A percentile compares a stretch with the other conserved stretches of the same genome.
Conservation (phyloP, 2,329 filamentous ascomycete genomes). For the Beauveria pseudobassiana region DNA sequence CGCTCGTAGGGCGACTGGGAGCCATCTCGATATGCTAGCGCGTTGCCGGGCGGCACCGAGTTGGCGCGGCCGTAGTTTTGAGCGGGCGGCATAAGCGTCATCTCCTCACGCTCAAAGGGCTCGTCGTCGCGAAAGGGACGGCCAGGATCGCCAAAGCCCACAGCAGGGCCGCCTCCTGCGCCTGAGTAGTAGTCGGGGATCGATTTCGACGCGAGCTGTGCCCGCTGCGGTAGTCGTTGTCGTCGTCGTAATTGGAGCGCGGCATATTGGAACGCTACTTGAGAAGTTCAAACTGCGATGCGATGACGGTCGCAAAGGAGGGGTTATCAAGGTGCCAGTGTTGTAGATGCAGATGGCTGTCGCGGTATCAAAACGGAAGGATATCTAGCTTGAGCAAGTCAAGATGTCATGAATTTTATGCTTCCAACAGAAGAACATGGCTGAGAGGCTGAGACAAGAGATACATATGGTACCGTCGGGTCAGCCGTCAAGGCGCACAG, state of each 20-base stretch:
- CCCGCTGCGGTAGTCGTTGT: slow-evolving; percentile 5
- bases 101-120: slow-evolving; percentile 21
- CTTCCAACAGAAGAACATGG: not conserved
- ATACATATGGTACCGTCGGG: not conserved
- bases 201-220: slow-evolving; percentile 13
- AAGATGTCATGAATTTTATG: not conserved
- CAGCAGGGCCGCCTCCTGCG: slow-evolving; percentile 16
- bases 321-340: not conserved
- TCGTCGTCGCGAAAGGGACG: slow-evolving; percentile 20
- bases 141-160: slow-evolving; percentile 10
- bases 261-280: not conserved
- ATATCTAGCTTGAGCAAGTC: not conserved
- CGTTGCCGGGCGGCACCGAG: slow-evolving; percentile 23
- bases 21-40: slow-evolving; percentile 20
- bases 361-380: not conserved
- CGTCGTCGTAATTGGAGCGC: slow-evolving; percentile 15
- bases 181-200: slow-evolving; percentile 26
- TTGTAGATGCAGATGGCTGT: not conserved
- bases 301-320: not conserved
- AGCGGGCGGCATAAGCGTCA: slow-evolving; percentile 21
- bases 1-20: slow-evolving; percentile 15
- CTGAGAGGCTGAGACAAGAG: not conserved
- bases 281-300: not conserved
- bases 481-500: not conserved
- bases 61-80: slow-evolving; percentile 22